These are phyloP conservation scores for Pyrenochaeta sp. DNA, from an alignment of 2,329 filamentous ascomycete genomes.

Conservation along the genomic window DNA sequence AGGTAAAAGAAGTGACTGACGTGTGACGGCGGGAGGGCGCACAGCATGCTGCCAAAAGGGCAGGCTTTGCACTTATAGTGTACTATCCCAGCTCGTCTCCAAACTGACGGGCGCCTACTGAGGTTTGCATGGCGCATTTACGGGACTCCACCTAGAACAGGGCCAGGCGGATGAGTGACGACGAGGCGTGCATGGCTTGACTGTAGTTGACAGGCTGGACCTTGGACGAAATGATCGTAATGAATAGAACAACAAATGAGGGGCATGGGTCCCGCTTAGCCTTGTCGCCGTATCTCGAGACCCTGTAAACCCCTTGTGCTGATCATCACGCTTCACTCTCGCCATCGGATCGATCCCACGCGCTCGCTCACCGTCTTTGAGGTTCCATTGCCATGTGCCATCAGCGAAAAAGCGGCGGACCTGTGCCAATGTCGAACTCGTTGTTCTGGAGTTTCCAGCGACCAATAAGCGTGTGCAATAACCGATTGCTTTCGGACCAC, in stretches of 20 bases:
- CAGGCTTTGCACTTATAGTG: slow-evolving; percentile 29
- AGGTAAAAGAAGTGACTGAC: slow-evolving; percentile 12
- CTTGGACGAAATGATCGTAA: slow-evolving; percentile 2
- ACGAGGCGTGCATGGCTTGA: slow-evolving; percentile 15
- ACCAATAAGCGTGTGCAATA: slow-evolving; percentile 36
- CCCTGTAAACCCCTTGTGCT: slow-evolving; percentile 15
- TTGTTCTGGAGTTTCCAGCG: slow-evolving; percentile 8
- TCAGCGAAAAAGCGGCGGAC: slow-evolving; percentile 20
- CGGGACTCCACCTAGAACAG: slow-evolving; percentile 12
- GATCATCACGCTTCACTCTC: slow-evolving; percentile 23
- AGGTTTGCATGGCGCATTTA: slow-evolving; percentile 15
- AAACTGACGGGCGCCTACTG: slow-evolving; percentile 15
- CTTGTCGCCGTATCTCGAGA: slow-evolving; percentile 7
- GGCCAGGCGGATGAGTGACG: slow-evolving; percentile 18
- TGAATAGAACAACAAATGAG: slow-evolving; percentile 10
- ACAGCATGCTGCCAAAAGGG: slow-evolving; percentile 19
- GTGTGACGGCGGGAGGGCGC: slow-evolving; percentile 14
- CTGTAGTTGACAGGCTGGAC: slow-evolving; percentile 11
- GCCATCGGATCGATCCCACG: slow-evolving; percentile 14
- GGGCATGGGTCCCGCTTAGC: slow-evolving; percentile 21
- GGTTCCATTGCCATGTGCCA: slow-evolving; percentile 36
- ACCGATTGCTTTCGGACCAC: slow-evolving; percentile 26
- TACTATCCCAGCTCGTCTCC: slow-evolving; percentile 36
- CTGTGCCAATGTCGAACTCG: slow-evolving; percentile 11
- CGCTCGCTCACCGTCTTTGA: slow-evolving; percentile 21